phyloP scores from a whole-genome alignment of 2,329 filamentous ascomycete species.

The Pseudomassariella vexata region DNA sequence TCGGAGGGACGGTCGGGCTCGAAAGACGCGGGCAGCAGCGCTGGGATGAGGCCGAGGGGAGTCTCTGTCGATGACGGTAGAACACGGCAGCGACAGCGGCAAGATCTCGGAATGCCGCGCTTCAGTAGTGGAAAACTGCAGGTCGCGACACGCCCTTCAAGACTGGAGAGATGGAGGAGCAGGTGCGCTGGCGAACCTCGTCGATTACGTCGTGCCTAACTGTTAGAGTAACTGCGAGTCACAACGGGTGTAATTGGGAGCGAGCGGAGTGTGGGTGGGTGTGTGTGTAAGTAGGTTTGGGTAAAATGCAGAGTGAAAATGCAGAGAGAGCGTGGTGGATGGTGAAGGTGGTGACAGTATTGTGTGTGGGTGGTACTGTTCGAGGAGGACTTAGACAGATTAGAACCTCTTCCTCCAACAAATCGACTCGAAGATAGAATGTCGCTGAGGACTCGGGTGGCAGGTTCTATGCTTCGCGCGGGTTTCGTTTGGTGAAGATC shows the following conservation, averaged over 20 bases:
- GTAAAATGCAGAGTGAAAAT: too few species aligned
- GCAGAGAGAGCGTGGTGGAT: too few species aligned
- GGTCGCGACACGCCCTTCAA: too few species aligned
- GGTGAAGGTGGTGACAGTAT: conserved; percentile 1
- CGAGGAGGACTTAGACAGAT: conserved; percentile 6
- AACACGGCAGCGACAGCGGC: conserved; percentile 1
- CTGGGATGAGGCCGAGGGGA: not conserved
- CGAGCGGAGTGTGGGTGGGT: not conserved
- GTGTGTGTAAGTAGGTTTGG: conserved; percentile 2
- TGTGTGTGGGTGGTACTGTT: too few species aligned
- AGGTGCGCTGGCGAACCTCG: conserved; percentile 2
- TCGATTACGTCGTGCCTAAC: not conserved
- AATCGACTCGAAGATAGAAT: not conserved
- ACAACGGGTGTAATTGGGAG: not conserved
- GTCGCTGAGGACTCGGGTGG: not conserved
- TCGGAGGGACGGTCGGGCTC: conserved; percentile 4
- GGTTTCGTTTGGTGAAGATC: too few species aligned
- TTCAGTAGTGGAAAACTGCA: too few species aligned
- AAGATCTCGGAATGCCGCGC: too few species aligned
- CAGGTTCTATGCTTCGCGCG: not conserved
- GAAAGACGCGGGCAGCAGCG: not conserved
- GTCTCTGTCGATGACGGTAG: not conserved
- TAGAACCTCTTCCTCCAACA: conserved; percentile 1
- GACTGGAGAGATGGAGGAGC: not conserved
- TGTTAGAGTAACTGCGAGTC: not conserved